phyloP scores from a whole-genome alignment of 441 rosid genomes.

The Eugenia klotzschiana region DNA sequence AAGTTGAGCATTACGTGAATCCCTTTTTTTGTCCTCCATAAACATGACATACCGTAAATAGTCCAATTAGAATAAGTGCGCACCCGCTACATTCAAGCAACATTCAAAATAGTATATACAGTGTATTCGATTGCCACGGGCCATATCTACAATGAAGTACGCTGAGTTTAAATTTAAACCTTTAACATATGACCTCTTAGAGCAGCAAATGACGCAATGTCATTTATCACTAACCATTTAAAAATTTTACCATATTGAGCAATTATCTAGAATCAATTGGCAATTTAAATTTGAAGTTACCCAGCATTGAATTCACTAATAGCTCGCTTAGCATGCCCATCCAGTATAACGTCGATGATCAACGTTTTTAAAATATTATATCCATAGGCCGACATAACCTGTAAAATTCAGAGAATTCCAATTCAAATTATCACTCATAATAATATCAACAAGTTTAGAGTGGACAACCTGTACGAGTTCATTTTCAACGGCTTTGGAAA shows the following conservation, averaged over 20 bases:
- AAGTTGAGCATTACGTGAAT: neutral
- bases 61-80: neutral
- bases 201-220: no score
- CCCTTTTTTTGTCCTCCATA: neutral
- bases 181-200: neutral
- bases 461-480: slow-evolving; percentile 36
- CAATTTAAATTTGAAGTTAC: neutral
- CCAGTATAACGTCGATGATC: neutral
- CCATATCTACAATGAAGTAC: no score
- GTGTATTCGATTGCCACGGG: neutral
- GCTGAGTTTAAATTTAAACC: neutral
- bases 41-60: neutral
- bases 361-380: neutral
- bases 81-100: neutral
- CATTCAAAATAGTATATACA: neutral
- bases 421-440: neutral
- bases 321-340: neutral
- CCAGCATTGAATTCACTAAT: neutral
- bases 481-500: slow-evolving; percentile 41
- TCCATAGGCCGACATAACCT: neutral
- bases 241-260: no score
- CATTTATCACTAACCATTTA: no score
- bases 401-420: neutral
- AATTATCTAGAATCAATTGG: neutral
- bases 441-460: neutral